Evolutionary conservation across 2,329 filamentous ascomycete species (phyloP), one percentile per base, ranked within the genome.

Genomic region (Fusarium lateritium): DNA sequence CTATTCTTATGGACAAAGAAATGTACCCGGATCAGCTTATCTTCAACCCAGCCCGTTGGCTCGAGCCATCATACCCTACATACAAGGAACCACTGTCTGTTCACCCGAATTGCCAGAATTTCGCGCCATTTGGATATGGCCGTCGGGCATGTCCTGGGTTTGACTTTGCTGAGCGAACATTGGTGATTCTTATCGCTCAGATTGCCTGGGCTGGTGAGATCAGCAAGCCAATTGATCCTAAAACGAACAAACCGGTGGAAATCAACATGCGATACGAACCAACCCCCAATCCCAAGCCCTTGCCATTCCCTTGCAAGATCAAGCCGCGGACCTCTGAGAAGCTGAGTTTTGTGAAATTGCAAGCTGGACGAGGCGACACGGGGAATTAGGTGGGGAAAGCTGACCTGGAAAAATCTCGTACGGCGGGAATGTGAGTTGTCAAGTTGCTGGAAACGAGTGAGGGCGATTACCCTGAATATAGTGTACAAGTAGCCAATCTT

Each of bases 41-140:
- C 11, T 59, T 54, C 19, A 58, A 58, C 17, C 56, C 56, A 1
- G 56, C 39, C 10, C 56, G 56, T 4, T 59, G 56, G 56, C 49
- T 59, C 28, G 34, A 46, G 7, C 9, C 49, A 8, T 38, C 24
- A n/a, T 59, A 46, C 21, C 40, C 40, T 17, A 54, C 40, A 2
- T 45, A 54, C 19, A 54, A 45, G 17, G 39, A 54, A n/a, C 51
- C 51, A 6, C 21, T 54, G 4, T 45, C 51, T 13, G 28, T 44
- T 17, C 28, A 54, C 7, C 51, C 51, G 4, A 54, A 54, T 17
- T 54, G 51, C 6, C 51, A 54, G 40, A 44, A 54, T 14, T 54
- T 54, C 10, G 36, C 39, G 6, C 39, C 40, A 14, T 54, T 54
- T 19, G 40, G 51, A 6, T 54, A 45, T 13, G 51, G 51, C 15